Evolutionary conservation across 2,329 filamentous ascomycete species (phyloP), one percentile per base, ranked within the genome.

Genomic region (Xylaria sp.): DNA sequence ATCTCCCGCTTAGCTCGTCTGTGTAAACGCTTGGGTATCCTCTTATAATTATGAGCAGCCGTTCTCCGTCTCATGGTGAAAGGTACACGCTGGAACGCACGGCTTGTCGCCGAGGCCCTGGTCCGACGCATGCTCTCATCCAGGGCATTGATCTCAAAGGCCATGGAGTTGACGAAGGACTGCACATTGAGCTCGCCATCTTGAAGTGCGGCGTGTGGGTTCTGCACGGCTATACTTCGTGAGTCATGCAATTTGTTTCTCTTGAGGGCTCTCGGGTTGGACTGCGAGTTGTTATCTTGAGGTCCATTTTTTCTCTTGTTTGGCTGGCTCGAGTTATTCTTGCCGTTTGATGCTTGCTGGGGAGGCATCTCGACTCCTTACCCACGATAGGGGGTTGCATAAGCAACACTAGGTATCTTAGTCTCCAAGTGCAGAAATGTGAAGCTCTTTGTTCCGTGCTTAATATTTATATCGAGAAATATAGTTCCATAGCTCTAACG

Each of bases 21-120:
- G 59, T 90, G 85, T 72, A 98, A 78, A 65, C 92, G 82, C 73
- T 89, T 90, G 2, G 95, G 95, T 15, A 99, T 89, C 65, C 90
- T 87, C 78, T 94, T 96, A 37, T 91, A 91, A 83, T 99, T 97
- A 78, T 99, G 95, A 75, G 93, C 97, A 19, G 94, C 95, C 0
- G 94, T 97, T 70, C 95, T 85, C 67, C 95, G 84, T 68, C 95
- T 84, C 84, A 99, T 80, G 52, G 89, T 88, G 69, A 92, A 87
- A 1, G 95, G 95, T 4, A 99, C 91, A 69, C 92, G 87, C 76
- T 99, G 95, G 73, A 98, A 98, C 14, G 94, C 94, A 54, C 94
- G 85, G 60, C 87, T 88, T 45, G 85, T 80, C 57, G 81, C 79
- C 40, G 80, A 79, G 4, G 78, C 78, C 75, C 91, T 94, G 49